Base-by-base conservation (phyloP, 306 rosid species). In the Macrotyloma uniflorum region DNA sequence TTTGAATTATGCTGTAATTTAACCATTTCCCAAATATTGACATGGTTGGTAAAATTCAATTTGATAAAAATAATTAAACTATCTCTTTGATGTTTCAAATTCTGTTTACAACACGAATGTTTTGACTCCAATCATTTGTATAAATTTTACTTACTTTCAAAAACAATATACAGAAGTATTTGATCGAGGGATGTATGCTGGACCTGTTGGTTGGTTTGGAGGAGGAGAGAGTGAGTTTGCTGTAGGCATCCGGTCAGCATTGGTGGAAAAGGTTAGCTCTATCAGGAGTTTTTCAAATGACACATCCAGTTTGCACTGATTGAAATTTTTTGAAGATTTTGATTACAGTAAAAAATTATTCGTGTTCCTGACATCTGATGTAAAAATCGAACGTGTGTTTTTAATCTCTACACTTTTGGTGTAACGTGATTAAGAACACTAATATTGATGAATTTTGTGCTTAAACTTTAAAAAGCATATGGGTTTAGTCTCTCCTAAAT, bases 171-270 rank as follows among this genome's bases (percentile, higher is more conserved):
- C 91, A 95, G 99, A 93, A 80, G 81, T 89, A 79, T 93, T 95
- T 82, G 99, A 95, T 78, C 83, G 98, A 63, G 99, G 98, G 75
- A 95, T 93, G 99, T 95, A 89, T 80, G 99, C 98, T 67, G 99
- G 98, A 69, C 99, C 98, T 61, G 93, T 95, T 77, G 99, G 99
- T 45, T 95, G 98, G 99, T 91, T 95, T 74, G 98, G 99, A 70
- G 98, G 99, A 28, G 98, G 91, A 65, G 98, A 93, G 89, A 95
- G 99, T 72, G 99, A 93, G 82, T 93, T 95, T 86, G 98, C 98
- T 0, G 99, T 95, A 70, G 99, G 98, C 83, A 93, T 95, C 76
- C 87, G 99, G 82, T 95, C 98, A 57, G 97, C 99, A 70, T 78
- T 93, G 71, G 96, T 95, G 83, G 90, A 87, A 80, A 84, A 88